Conservation (phyloP, 2,329 filamentous ascomycete genomes). For the Monosporascus sp. region DNA sequence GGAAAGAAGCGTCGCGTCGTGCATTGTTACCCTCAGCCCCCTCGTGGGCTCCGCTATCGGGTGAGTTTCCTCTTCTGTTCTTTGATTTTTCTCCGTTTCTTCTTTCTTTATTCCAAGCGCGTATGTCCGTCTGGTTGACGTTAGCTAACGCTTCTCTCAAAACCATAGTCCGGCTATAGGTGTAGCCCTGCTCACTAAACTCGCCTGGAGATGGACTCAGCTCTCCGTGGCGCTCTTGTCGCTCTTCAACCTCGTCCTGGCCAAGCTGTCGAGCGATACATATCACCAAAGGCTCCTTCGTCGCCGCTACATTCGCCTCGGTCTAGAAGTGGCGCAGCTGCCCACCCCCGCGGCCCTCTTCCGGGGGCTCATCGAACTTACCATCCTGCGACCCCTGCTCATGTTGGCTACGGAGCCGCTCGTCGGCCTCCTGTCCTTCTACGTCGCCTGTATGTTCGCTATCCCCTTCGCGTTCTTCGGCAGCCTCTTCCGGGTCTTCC, state of each 20-base stretch:
- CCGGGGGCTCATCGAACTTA: constrained; percentile 33
- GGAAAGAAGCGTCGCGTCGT: constrained; percentile 37
- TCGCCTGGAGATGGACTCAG: constrained; percentile 51
- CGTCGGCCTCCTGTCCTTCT: constrained; percentile 49
- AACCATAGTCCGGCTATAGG: constrained; percentile 40
- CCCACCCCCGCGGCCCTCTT: constrained; percentile 22
- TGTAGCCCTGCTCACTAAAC: constrained; percentile 40
- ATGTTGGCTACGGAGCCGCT: constrained; percentile 62
- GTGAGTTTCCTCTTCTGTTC: constrained; percentile 26
- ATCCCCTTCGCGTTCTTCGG: constrained; percentile 51
- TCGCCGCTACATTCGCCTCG: constrained; percentile 32
- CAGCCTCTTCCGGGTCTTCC: constrained; percentile 45
- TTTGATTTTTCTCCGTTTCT: background rate
- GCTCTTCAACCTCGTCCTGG: constrained; percentile 29
- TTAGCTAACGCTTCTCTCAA: too few relatives aligned
- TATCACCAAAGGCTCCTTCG: constrained; percentile 48
- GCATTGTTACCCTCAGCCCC: constrained; percentile 44
- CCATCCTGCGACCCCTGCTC: constrained; percentile 45
- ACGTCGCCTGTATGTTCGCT: constrained; percentile 46
- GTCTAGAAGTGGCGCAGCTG: constrained; percentile 18
- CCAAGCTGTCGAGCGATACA: constrained; percentile 46
- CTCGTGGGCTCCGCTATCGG: constrained; percentile 49
- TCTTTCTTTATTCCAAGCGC: background rate
- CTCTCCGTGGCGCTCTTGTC: constrained; percentile 46
- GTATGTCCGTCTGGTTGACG: too few relatives aligned